A percentile compares a stretch with the other conserved stretches of the same genome.
Conservation (phyloP, 176 grass and related monocot genomes). For the Leersia perrieri region DNA sequence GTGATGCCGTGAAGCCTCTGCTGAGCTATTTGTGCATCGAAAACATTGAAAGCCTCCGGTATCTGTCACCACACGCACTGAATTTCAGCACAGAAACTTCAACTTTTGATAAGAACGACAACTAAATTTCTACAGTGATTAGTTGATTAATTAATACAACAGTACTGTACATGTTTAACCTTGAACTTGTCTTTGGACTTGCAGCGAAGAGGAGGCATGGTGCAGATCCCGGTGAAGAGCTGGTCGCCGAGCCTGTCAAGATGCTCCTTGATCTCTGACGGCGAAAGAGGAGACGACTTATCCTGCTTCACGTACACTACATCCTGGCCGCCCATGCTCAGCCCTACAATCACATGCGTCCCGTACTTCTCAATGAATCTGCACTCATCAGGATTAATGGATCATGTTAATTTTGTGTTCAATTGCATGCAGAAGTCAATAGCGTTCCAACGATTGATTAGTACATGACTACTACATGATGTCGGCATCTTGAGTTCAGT, state of each 20-base stretch:
- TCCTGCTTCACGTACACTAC: slow-evolving; percentile 77
- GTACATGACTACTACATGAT: not conserved
- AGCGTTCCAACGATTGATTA: not conserved
- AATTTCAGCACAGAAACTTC: not conserved
- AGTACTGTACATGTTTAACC: slow-evolving; percentile 18
- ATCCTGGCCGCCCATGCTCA: slow-evolving; percentile 93
- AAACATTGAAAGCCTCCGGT: slow-evolving; percentile 85
- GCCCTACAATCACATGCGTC: slow-evolving; percentile 74
- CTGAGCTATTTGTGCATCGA: slow-evolving; percentile 60
- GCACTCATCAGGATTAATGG: not conserved
- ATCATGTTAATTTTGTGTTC: not conserved
- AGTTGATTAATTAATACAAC: too few relatives aligned
- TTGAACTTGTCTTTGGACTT: slow-evolving; percentile 65
- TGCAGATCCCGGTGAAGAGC: slow-evolving; percentile 75
- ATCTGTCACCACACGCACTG: slow-evolving; percentile 36
- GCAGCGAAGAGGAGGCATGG: slow-evolving; percentile 49
- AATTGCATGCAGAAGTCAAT: not conserved
- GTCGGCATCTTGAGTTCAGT: slow-evolving; percentile 17
- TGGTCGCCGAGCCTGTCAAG: slow-evolving; percentile 81
- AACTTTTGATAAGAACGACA: not conserved
- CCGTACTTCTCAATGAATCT: slow-evolving; percentile 84
- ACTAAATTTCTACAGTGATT: not conserved
- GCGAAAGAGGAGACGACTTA: slow-evolving; percentile 57
- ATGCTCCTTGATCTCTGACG: slow-evolving; percentile 66
- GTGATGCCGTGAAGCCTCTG: slow-evolving; percentile 56